Evolutionary conservation across 1,284 basidiomycete genomes (phyloP).

Genomic region (Phylloporus sp.): DNA sequence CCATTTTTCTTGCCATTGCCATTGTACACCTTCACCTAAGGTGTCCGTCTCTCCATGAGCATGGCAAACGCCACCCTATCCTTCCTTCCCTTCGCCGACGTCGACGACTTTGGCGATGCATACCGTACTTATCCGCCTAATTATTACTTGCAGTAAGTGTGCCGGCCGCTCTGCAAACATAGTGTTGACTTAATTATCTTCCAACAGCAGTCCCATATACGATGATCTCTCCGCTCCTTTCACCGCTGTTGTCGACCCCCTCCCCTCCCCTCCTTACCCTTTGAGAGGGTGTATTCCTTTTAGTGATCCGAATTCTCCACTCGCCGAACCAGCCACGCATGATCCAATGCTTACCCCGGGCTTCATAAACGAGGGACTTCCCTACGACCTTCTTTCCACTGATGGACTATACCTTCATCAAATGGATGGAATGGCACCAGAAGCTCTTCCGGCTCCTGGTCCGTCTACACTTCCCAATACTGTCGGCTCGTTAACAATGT

Average conservation of each 20-base stretch:
- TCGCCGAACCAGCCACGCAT: background rate
- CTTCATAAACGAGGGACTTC: background rate
- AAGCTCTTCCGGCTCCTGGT: background rate
- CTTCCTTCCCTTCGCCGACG: background rate
- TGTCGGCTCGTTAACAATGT: too few species aligned
- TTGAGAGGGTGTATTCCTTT: background rate
- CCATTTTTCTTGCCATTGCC: background rate
- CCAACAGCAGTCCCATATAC: background rate
- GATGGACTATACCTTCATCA: background rate
- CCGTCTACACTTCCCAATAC: background rate
- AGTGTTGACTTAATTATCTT: background rate
- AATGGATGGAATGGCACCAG: background rate
- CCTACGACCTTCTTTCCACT: background rate
- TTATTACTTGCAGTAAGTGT: constrained; percentile 12
- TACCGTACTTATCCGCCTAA: background rate
- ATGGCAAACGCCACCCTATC: background rate
- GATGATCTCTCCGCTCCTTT: background rate
- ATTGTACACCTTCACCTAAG: background rate
- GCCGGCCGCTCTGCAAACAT: background rate
- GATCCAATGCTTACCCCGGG: background rate
- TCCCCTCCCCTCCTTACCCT: background rate
- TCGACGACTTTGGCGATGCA: background rate
- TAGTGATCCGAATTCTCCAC: background rate
- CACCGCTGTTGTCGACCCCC: background rate
- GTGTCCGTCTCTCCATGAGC: background rate